These are phyloP conservation scores for Coemansia asiatica DNA, from an alignment of 192 early-diverging fungal genomes.

Conservation along the genomic window DNA sequence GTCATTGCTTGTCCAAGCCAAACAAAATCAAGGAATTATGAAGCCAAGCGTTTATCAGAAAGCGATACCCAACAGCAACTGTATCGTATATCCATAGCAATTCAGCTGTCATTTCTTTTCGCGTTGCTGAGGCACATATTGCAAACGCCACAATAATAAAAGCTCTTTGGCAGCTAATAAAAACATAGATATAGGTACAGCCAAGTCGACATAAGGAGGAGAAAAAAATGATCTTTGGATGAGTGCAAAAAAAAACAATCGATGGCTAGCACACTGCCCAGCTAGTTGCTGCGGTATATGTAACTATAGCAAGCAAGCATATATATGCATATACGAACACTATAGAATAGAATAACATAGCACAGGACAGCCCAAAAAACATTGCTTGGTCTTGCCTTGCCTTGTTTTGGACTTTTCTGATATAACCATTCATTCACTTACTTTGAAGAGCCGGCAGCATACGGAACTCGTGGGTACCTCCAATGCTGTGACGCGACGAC, in stretches of 20 bases:
- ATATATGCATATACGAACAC: too few species aligned
- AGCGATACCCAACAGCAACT: not conserved
- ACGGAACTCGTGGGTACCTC: conserved; percentile 51
- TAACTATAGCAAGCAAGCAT: not conserved
- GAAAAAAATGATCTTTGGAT: too few species aligned
- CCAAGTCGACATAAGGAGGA: too few species aligned
- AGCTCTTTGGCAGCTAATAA: not conserved
- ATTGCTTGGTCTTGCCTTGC: too few species aligned
- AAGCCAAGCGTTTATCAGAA: not conserved
- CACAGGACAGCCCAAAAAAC: too few species aligned
- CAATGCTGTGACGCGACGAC: conserved; percentile 54
- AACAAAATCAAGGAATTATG: conserved; percentile 6
- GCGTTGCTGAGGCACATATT: not conserved
- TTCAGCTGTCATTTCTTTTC: not conserved
- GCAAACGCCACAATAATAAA: not conserved
- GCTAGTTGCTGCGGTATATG: not conserved
- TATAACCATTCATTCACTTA: conserved; percentile 22
- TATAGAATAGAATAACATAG: too few species aligned
- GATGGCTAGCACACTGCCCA: too few species aligned
- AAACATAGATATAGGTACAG: not conserved
- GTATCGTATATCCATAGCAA: not conserved
- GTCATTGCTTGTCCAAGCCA: not conserved
- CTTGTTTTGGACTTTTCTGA: too few species aligned
- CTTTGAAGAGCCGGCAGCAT: conserved; percentile 45
- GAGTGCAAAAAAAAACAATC: too few species aligned